phyloP scores from a whole-genome alignment of 345 rosid genomes.

The Jatropha curcas region DNA sequence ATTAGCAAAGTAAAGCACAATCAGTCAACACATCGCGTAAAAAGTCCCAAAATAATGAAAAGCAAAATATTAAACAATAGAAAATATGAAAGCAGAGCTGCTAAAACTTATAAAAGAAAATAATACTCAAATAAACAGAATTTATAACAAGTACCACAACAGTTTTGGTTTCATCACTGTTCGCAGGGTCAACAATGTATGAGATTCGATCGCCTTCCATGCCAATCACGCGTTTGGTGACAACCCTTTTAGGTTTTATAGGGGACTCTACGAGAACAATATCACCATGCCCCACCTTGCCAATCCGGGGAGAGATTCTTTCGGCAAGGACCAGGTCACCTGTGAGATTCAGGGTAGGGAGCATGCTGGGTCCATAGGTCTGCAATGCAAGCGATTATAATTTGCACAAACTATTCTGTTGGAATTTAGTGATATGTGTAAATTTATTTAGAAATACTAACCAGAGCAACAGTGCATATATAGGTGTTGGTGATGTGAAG shows the following conservation, averaged over 20 bases:
- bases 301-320: slow-evolving; percentile 40
- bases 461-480: slow-evolving; percentile 41
- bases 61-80: neutral
- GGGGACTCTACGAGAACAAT: slow-evolving; percentile 64
- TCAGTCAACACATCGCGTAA: slow-evolving; percentile 4
- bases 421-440: neutral
- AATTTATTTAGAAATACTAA: slow-evolving; percentile 22
- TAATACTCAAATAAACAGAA: neutral
- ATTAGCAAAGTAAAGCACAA: neutral
- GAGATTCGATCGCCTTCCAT: slow-evolving; percentile 62
- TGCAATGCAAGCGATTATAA: slow-evolving; percentile 23
- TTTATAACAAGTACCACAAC: slow-evolving; percentile 42
- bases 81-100: neutral
- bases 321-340: slow-evolving; percentile 58
- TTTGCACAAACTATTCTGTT: neutral
- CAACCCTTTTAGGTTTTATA: slow-evolving; percentile 41
- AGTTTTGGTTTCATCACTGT: slow-evolving; percentile 38
- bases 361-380: slow-evolving; percentile 79
- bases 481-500: slow-evolving; percentile 49
- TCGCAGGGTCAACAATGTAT: slow-evolving; percentile 46
- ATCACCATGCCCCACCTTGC: slow-evolving; percentile 64
- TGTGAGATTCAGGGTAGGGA: slow-evolving; percentile 52
- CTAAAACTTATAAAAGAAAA: neutral
- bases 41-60: neutral
- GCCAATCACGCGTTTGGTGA: slow-evolving; percentile 60